Percentiles rank a stretch among this genome's conserved stretches.
Conservation (phyloP, 129 eudicot genomes). For the Artemisia argyi region DNA sequence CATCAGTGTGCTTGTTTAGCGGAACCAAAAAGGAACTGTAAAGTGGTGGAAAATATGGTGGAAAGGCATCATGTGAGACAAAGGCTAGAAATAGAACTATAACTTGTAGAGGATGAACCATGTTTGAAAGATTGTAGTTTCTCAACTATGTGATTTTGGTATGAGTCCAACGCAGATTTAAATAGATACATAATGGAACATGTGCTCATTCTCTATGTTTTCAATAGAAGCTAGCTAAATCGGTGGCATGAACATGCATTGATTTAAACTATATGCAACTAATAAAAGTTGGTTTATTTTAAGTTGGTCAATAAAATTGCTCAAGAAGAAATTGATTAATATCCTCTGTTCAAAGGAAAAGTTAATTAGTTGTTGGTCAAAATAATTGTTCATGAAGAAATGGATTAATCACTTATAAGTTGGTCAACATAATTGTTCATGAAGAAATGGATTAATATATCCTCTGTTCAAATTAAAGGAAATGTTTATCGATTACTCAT, state of each 20-base stretch:
- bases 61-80: not conserved
- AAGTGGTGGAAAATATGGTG: constrained; percentile 1
- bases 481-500: too few species aligned
- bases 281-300: too few species aligned
- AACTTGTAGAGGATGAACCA: constrained; percentile 1
- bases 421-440: too few species aligned
- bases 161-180: not conserved
- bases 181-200: not conserved
- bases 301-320: too few species aligned
- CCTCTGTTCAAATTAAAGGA: too few species aligned
- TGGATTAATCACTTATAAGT: too few species aligned
- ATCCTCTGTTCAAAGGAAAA: too few species aligned
- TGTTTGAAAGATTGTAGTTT: not conserved
- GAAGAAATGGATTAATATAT: too few species aligned
- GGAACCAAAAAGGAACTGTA: constrained; percentile 36
- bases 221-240: not conserved
- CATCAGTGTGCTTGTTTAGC: constrained; percentile 23
- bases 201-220: not conserved
- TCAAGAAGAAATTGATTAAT: too few species aligned
- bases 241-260: not conserved
- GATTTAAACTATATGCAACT: too few species aligned
- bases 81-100: constrained; percentile 5
- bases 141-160: not conserved
- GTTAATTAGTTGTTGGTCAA: too few species aligned
- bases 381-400: too few species aligned